phyloP scores from a whole-genome alignment of 225 moss, liverwort and hornwort species.

The Pseudisothecium myosuroides region DNA sequence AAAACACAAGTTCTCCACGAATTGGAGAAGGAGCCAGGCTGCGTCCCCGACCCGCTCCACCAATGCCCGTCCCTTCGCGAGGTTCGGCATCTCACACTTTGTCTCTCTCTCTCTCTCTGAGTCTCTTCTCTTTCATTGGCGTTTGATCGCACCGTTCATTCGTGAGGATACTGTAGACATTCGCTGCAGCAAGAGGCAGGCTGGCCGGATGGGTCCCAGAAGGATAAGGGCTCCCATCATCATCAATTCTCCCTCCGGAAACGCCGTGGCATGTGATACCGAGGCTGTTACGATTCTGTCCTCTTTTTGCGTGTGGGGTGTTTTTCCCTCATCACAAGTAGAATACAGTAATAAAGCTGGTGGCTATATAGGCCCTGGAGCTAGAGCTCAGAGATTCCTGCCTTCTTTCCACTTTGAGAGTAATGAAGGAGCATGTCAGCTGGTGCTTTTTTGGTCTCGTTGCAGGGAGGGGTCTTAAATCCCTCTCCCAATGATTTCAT shows the following conservation, averaged over 20 bases:
- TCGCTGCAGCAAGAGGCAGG: neutral
- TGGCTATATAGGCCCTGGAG: neutral
- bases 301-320: neutral
- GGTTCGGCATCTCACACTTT: constrained; percentile 4
- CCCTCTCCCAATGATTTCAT: constrained; percentile 8
- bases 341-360: neutral
- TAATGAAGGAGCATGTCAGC: constrained; percentile 4
- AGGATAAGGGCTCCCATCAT: constrained; percentile 10
- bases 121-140: neutral
- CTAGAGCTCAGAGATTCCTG: constrained; percentile 3
- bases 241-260: neutral
- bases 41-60: neutral
- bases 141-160: neutral
- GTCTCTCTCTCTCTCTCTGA: neutral
- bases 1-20: neutral
- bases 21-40: neutral
- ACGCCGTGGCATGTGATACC: constrained; percentile 2
- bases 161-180: neutral
- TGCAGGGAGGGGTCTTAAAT: neutral
- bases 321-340: neutral
- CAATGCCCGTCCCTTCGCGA: constrained; percentile 20
- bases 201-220: neutral
- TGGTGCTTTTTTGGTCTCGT: neutral
- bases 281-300: constrained; percentile 20
- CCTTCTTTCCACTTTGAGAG: constrained; percentile 13